Evolutionary conservation across 139 green algal species (phyloP).

Genomic region (Ettlia oleoabundans): DNA sequence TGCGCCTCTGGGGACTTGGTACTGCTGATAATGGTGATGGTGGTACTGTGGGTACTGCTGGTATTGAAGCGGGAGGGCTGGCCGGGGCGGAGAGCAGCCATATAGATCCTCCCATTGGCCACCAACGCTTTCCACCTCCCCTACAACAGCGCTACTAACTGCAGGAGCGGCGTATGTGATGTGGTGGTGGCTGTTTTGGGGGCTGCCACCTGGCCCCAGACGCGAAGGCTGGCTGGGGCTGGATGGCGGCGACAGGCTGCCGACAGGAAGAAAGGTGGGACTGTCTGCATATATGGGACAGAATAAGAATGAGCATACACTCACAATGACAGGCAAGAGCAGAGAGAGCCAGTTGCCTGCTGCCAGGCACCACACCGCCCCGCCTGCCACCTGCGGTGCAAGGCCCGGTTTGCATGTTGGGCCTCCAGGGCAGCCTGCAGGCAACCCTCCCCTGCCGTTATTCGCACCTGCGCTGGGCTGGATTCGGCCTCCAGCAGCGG

Average conservation of each 20-base stretch:
- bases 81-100: no score
- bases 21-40: no score
- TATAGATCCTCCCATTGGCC: neutral
- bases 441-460: no score
- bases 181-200: neutral
- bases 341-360: neutral
- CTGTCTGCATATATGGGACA: neutral
- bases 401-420: no score
- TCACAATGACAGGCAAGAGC: neutral
- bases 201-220: neutral
- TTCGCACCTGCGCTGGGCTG: no score
- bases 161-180: neutral
- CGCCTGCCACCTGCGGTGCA: no score
- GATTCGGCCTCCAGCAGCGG: no score
- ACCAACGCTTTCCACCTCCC: neutral
- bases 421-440: no score
- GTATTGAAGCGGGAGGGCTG: no score
- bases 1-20: neutral
- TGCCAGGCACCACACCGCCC: neutral
- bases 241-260: neutral
- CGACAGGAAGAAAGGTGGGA: neutral
- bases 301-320: neutral
- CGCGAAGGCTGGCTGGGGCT: neutral
- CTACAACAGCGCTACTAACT: neutral
- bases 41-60: no score